Percentiles rank a stretch among this genome's conserved stretches.
phyloP scores from a whole-genome alignment of 805 yeast species.

The Hanseniaspora singularis region DNA sequence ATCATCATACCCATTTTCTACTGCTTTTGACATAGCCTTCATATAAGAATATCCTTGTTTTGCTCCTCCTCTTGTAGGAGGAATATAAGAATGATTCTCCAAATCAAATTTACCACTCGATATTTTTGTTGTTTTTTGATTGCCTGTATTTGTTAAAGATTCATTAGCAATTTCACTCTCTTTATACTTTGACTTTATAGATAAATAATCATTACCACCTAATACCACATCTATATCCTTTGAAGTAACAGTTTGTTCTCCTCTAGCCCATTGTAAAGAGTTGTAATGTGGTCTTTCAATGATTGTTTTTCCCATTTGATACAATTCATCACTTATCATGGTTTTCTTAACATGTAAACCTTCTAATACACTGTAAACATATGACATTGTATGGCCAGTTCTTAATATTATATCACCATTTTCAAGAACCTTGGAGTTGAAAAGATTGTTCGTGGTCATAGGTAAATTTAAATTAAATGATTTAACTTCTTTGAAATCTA shows the following conservation, averaged over 20 bases:
- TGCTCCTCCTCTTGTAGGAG: constrained; percentile 35
- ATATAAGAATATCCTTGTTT: constrained; percentile 34
- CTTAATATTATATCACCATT: constrained; percentile 51
- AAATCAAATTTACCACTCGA: constrained; percentile 17
- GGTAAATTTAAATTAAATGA: constrained; percentile 36
- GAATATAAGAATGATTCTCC: constrained; percentile 32
- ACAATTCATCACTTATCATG: constrained; percentile 41
- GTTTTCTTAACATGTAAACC: constrained; percentile 27
- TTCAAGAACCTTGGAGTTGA: constrained; percentile 36
- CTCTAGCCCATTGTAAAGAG: constrained; percentile 77
- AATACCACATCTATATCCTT: constrained; percentile 54
- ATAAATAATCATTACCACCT: constrained; percentile 58
- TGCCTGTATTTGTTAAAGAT: constrained; percentile 19
- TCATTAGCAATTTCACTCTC: constrained; percentile 50
- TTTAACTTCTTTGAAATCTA: constrained; percentile 50
- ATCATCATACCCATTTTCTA: constrained; percentile 42
- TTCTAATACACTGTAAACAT: constrained; percentile 40
- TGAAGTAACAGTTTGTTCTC: constrained; percentile 48
- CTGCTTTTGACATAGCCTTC: constrained; percentile 31
- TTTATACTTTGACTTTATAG: constrained; percentile 46
- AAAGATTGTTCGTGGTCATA: constrained; percentile 32
- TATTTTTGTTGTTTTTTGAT: constrained; percentile 17
- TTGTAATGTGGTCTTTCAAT: constrained; percentile 75
- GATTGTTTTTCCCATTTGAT: constrained; percentile 52
- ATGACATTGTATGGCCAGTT: constrained; percentile 43